phyloP scores from a whole-genome alignment of 306 rosid genomes.

The Malus orientalis region DNA sequence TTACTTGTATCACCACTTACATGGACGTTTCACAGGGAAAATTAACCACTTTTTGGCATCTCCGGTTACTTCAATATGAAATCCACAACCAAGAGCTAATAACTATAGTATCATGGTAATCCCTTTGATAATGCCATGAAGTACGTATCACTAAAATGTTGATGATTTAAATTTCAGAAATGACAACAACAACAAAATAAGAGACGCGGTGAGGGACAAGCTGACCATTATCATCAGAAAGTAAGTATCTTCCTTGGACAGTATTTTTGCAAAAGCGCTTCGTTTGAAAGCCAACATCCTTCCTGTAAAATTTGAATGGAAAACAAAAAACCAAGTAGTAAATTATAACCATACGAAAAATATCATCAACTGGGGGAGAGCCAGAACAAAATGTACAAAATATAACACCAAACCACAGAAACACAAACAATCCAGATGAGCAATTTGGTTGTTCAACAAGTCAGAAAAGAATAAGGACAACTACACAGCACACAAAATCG shows the following conservation, averaged over 20 bases:
- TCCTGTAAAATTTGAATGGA: slow-evolving; percentile 29
- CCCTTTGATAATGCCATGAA: background rate
- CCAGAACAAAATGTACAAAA: background rate
- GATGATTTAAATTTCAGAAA: background rate
- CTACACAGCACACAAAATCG: background rate
- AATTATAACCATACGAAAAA: background rate
- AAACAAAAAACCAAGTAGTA: background rate
- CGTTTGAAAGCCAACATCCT: slow-evolving; percentile 44
- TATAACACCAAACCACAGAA: background rate
- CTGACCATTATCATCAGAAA: slow-evolving; percentile 70
- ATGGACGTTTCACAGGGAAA: background rate
- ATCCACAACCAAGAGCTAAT: background rate
- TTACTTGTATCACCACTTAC: background rate
- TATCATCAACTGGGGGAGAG: background rate
- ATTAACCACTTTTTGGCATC: background rate
- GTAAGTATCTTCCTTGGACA: slow-evolving; percentile 76
- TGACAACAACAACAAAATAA: background rate
- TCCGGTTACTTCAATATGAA: background rate
- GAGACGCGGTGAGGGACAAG: slow-evolving; percentile 1
- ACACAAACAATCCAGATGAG: background rate
- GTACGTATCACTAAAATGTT: background rate
- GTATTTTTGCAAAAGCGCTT: slow-evolving; percentile 51
- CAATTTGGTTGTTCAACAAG: background rate
- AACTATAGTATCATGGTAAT: background rate
- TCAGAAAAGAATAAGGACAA: background rate